Percentiles rank a stretch among this genome's conserved stretches.
Conservation (phyloP, 2,329 filamentous ascomycete species). For the Macrophomina pseudophaseolina region DNA sequence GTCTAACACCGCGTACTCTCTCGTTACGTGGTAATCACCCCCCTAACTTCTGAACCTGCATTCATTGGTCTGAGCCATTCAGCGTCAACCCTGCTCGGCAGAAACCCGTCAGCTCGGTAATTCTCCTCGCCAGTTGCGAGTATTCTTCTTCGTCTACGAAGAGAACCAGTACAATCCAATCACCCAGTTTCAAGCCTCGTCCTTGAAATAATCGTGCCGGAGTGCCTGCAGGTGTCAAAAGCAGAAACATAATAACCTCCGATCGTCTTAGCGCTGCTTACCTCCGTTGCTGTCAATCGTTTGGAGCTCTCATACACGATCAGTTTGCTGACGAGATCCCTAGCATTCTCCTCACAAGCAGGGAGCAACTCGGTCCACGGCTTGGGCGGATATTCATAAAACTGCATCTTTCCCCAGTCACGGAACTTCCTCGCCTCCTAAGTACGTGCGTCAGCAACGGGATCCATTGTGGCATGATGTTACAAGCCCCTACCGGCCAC, state of each 20-base stretch:
- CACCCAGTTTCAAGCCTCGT: slow-evolving; percentile 4
- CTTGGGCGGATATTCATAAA: slow-evolving; percentile 71
- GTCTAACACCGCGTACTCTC: not conserved
- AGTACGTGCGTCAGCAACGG: slow-evolving; percentile 27
- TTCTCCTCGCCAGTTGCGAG: too few species aligned
- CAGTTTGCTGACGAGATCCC: slow-evolving; percentile 69
- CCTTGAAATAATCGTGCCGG: slow-evolving; percentile 21
- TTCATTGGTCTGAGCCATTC: not conserved
- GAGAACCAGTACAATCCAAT: not conserved
- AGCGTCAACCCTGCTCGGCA: slow-evolving; percentile 4
- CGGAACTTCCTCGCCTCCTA: slow-evolving; percentile 71
- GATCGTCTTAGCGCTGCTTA: slow-evolving; percentile 33
- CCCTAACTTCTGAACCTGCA: not conserved
- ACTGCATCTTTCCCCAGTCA: slow-evolving; percentile 87
- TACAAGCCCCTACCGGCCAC: slow-evolving; percentile 73
- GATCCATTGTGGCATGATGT: not conserved
- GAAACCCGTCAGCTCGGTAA: not conserved
- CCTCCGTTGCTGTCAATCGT: slow-evolving; percentile 71
- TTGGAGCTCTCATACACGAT: slow-evolving; percentile 73
- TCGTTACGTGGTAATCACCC: not conserved
- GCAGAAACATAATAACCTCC: not conserved
- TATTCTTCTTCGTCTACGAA: too few species aligned
- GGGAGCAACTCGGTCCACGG: slow-evolving; percentile 74
- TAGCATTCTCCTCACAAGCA: slow-evolving; percentile 61
- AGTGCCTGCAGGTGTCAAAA: slow-evolving; percentile 18